Percentiles rank a stretch among this genome's conserved stretches.
Conservation (phyloP, 2,329 filamentous ascomycete species). For the Calonectria multiphialidica region DNA sequence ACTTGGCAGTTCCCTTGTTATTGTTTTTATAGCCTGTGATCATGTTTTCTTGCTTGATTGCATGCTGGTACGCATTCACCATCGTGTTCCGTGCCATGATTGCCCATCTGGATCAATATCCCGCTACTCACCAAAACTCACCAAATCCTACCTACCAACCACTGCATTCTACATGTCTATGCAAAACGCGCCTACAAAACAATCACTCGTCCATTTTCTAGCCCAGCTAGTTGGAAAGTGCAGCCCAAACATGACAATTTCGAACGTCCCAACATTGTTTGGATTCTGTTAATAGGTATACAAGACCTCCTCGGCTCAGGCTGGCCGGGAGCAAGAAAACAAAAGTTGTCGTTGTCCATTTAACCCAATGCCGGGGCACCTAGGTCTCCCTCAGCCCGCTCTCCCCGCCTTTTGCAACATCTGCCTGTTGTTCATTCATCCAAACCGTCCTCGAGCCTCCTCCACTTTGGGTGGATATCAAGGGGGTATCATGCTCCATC, state of each 20-base stretch:
- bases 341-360: conserved; percentile 12
- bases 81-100: background rate
- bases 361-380: conserved; percentile 12
- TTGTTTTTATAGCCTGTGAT: background rate
- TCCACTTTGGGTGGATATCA: conserved; percentile 14
- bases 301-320: conserved; percentile 12
- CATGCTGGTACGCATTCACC: background rate
- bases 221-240: background rate
- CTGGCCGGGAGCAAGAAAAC: background rate
- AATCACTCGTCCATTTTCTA: background rate
- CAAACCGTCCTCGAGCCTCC: conserved; percentile 13
- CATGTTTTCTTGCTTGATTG: background rate
- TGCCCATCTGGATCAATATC: background rate
- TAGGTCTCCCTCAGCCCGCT: background rate
- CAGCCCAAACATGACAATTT: background rate
- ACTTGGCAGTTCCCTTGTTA: background rate
- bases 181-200: background rate
- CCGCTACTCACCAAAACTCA: background rate
- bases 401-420: conserved; percentile 11
- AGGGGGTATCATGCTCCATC: conserved; percentile 24
- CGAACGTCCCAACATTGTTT: conserved; percentile 18
- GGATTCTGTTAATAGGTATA: conserved; percentile 25
- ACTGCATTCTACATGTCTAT: background rate
- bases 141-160: background rate
- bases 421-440: conserved; percentile 22